Base-by-base conservation (phyloP, 2,329 filamentous ascomycete species). In the Phialocephala sp. region DNA sequence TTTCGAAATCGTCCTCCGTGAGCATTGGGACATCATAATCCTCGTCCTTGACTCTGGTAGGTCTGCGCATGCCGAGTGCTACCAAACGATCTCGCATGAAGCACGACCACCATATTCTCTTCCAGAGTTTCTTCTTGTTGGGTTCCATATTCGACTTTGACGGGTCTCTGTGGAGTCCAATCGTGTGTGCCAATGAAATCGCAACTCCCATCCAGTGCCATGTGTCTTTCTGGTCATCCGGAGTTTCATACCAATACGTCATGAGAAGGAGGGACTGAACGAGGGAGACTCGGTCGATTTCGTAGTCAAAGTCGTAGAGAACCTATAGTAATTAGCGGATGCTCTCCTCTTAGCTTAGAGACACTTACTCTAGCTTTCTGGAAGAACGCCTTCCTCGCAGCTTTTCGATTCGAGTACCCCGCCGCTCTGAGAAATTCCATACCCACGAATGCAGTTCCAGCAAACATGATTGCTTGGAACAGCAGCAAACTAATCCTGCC, bases 201-300 rank as follows among this genome's bases (percentile, higher is more conserved):
- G 94, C 94, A 43, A 97, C 92, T 20, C 94, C 94, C 92, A 97
- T 97, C 94, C 94, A 97, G 76, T 97, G 94, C 92, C 94, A 97
- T 55, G 94, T 97, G 77, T 97, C 94, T 78, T 97, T 97, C 76
- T 97, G 93, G 77, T 97, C 94, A 79, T 97, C 93, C 0, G 94
- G 94, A 14, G 93, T 97, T 79, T 97, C 94, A 77, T 97, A 97
- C 91, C 94, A 98, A 77, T 97, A 97, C 3, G 94, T 97, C 91
- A 97, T 94, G 66, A 97, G 84, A 27, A 97, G 83, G 24, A 97
- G 83, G 4, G 92, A 90, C 79, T 97, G 94, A 18, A 97, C 93
- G 27, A 97, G 85, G 22, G 93, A 88, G 65, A 97, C 89, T 60
- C 94, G 91, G 77, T 97, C 94, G 54, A 89, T 87, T 79, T 98